phyloP scores from a whole-genome alignment of 1,284 basidiomycete genomes.

The Boletus smithii region DNA sequence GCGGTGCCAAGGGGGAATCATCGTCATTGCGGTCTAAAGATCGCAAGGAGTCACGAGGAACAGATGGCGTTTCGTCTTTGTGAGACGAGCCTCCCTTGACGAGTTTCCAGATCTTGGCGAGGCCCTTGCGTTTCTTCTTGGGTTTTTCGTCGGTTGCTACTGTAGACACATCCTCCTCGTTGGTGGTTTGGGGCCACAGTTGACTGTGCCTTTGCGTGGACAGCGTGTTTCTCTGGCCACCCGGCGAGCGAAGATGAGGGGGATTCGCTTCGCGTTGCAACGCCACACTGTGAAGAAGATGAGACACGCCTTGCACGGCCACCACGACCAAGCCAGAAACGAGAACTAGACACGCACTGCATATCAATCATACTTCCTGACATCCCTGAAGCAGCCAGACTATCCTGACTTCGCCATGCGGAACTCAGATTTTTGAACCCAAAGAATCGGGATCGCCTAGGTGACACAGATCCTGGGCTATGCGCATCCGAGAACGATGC shows the following conservation, averaged over 20 bases:
- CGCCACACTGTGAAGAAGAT: slow-evolving; percentile 52
- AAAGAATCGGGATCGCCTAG: slow-evolving; percentile 76
- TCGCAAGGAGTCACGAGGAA: slow-evolving; percentile 28
- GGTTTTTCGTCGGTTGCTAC: slow-evolving; percentile 35
- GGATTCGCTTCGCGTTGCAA: slow-evolving; percentile 61
- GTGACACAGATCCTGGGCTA: slow-evolving; percentile 63
- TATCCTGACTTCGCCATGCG: slow-evolving; percentile 74
- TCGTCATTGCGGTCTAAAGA: slow-evolving; percentile 53
- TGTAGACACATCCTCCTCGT: slow-evolving; percentile 30
- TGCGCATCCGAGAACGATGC: slow-evolving; percentile 76
- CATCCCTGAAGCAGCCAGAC: slow-evolving; percentile 72
- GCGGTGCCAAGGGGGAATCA: slow-evolving; percentile 74
- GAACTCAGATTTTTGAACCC: slow-evolving; percentile 75
- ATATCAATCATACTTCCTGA: slow-evolving; percentile 88
- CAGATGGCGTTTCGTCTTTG: slow-evolving; percentile 26
- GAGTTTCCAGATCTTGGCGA: slow-evolving; percentile 81
- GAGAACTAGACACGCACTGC: slow-evolving; percentile 64
- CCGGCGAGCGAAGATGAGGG: slow-evolving; percentile 40
- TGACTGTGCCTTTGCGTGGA: slow-evolving; percentile 52
- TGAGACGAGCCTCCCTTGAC: slow-evolving; percentile 59
- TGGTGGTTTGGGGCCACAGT: slow-evolving; percentile 48
- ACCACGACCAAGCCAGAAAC: neutral
- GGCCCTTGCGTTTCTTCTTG: slow-evolving; percentile 75
- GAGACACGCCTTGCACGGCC: slow-evolving; percentile 2
- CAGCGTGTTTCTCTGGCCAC: slow-evolving; percentile 39